Evolutionary conservation across 2,329 filamentous ascomycete species (phyloP).

Genomic region (Monilinia fructigena): DNA sequence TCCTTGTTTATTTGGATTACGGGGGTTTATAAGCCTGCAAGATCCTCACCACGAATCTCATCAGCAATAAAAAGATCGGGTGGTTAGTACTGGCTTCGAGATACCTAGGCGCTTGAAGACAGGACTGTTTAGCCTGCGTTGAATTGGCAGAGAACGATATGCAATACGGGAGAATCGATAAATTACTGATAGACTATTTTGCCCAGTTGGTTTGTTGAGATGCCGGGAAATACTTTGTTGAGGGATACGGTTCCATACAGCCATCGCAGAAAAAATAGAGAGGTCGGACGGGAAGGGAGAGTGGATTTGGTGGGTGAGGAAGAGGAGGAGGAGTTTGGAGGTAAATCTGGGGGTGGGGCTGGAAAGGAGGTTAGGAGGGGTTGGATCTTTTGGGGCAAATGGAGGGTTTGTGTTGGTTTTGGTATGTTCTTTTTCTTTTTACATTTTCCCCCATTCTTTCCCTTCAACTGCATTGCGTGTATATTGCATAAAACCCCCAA

Average conservation of each 20-base stretch:
- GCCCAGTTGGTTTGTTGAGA: background rate
- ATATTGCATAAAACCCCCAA: background rate
- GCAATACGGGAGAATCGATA: no score
- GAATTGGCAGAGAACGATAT: no score
- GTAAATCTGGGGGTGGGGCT: background rate
- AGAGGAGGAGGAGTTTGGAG: background rate
- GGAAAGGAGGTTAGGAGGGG: background rate
- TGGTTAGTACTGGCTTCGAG: no score
- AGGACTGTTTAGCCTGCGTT: no score
- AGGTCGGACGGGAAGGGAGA: background rate
- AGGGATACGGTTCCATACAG: no score
- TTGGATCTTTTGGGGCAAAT: background rate
- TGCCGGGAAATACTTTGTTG: no score
- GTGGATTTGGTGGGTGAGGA: background rate
- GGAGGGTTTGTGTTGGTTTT: background rate
- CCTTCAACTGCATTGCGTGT: background rate
- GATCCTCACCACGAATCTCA: no score
- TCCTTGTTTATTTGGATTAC: no score
- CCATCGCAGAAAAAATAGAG: background rate
- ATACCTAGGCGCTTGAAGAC: no score
- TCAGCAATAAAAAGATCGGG: no score
- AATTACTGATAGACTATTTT: no score
- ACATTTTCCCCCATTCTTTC: background rate
- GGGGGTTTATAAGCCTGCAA: no score
- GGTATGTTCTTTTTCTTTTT: background rate